Conservation (phyloP, 1,139 yeast species). For the Taphrina wiesneri region DNA sequence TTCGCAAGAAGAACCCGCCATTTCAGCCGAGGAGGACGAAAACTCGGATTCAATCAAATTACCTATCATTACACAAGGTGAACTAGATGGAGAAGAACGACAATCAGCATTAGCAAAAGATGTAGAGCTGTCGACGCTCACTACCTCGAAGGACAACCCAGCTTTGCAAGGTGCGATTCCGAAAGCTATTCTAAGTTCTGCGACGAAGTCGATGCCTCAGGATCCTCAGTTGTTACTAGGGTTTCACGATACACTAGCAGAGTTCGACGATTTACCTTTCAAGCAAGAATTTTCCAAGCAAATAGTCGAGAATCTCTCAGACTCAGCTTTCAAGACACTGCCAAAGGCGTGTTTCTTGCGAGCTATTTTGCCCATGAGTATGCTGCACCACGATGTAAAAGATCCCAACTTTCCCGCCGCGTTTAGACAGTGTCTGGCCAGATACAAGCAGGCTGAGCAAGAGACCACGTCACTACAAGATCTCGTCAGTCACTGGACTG, state of each 20-base stretch:
- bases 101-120: slow-evolving; percentile 17
- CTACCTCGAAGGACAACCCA: slow-evolving; percentile 25
- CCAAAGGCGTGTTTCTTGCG: slow-evolving; percentile 28
- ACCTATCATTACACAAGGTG: slow-evolving; percentile 9
- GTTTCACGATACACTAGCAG: slow-evolving; percentile 8
- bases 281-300: background rate
- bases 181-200: slow-evolving; percentile 16
- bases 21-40: slow-evolving; percentile 16
- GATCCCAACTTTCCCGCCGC: slow-evolving; percentile 32
- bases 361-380: slow-evolving; percentile 12
- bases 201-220: slow-evolving; percentile 21
- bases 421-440: slow-evolving; percentile 6
- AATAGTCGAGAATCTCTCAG: background rate
- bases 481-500: slow-evolving; percentile 14
- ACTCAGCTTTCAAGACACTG: background rate
- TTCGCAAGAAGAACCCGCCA: background rate
- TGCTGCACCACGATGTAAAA: slow-evolving; percentile 3
- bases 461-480: background rate
- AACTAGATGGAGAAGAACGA: background rate
- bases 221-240: background rate
- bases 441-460: background rate
- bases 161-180: slow-evolving; percentile 34
- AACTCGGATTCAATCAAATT: slow-evolving; percentile 16
- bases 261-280: slow-evolving; percentile 12
- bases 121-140: slow-evolving; percentile 26